A percentile compares a stretch with the other conserved stretches of the same genome.
These are phyloP conservation scores for Paecilomyces niveus DNA, from an alignment of 2,329 filamentous ascomycete genomes.

Conservation along the genomic window DNA sequence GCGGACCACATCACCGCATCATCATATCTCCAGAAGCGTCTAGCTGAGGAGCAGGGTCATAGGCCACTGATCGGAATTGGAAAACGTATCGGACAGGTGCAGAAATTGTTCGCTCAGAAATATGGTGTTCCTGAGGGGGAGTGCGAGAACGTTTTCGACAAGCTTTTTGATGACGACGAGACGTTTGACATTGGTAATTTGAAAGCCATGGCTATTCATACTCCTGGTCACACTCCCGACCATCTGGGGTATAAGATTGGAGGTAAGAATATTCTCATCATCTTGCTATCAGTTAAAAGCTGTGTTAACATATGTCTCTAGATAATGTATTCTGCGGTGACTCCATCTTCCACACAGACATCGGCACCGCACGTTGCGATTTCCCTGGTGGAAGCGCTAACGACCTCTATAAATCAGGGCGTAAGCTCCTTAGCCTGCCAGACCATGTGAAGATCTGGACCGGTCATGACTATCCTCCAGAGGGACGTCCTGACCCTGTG, in stretches of 20 bases:
- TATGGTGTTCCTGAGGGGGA: slow-evolving; percentile 17
- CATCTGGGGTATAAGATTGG: slow-evolving; percentile 56
- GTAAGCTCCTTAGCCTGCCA: slow-evolving; percentile 37
- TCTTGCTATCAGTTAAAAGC: neutral
- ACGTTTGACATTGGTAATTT: slow-evolving; percentile 46
- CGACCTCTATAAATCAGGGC: slow-evolving; percentile 39
- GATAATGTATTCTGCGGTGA: slow-evolving; percentile 48
- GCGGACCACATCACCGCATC: slow-evolving; percentile 56
- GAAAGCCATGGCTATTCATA: slow-evolving; percentile 44
- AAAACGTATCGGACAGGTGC: slow-evolving; percentile 49
- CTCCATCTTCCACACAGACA: slow-evolving; percentile 46
- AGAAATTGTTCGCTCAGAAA: slow-evolving; percentile 39
- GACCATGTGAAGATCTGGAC: slow-evolving; percentile 45
- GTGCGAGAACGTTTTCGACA: slow-evolving; percentile 18
- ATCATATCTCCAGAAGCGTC: slow-evolving; percentile 47
- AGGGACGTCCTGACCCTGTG: slow-evolving; percentile 23
- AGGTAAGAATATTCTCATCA: slow-evolving; percentile 10
- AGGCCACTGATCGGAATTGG: slow-evolving; percentile 51
- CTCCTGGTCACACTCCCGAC: slow-evolving; percentile 58
- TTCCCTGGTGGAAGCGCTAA: slow-evolving; percentile 47
- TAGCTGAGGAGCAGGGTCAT: slow-evolving; percentile 28
- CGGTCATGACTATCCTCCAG: slow-evolving; percentile 49
- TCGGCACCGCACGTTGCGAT: slow-evolving; percentile 49
- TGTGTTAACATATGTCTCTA: slow-evolving; percentile 19
- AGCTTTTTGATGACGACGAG: slow-evolving; percentile 51